Evolutionary conservation across 805 yeast genomes (phyloP), one percentile per base, ranked within the genome.

Genomic region (Yarrowia porcina): DNA sequence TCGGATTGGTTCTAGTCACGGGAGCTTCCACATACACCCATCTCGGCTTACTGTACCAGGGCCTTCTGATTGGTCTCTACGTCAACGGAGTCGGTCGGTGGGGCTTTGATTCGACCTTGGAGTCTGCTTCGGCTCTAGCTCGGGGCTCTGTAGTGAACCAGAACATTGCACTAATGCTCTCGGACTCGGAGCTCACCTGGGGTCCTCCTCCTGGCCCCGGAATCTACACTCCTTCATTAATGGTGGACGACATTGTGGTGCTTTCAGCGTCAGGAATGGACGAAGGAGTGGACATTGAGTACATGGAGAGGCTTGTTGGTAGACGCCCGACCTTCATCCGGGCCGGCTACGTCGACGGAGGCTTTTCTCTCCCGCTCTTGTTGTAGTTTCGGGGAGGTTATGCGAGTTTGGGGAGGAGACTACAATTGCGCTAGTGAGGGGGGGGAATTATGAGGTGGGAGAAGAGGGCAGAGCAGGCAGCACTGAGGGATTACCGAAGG

Each of bases 31-130:
- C 82, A 41, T 66, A 69, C 49, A 73, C 76, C 18, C 67, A 75
- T 6, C 68, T 74, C 11, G 69, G 73, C 15, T 77, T 88, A 67
- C 68, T 87, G 9, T 87, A 89, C 70, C 97, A 92, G 71, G 98
- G 97, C 1, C 81, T 93, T 0, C 75, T 93, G 23, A 72, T 90
- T 0, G 99, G 97, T 0, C 76, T 93, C 47, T 80, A 88, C 56
- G 78, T 91, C 6, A 87, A 92, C 21, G 99, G 99, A 0, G 84
- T 90, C 1, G 83, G 96, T 0, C 78, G 96, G 63, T 93, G 99
- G 99, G 97, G 94, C 63, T 85, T 88, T 69, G 97, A 96, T 2
- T 85, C 97, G 13, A 84, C 93, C 7, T 30, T 56, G 13, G 61
- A 56, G 11, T 56, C 61, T 3, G 39, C 35, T 21, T 28, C 49